phyloP scores from a whole-genome alignment of 1,284 basidiomycete species.

The Sporisorium graminicola region DNA sequence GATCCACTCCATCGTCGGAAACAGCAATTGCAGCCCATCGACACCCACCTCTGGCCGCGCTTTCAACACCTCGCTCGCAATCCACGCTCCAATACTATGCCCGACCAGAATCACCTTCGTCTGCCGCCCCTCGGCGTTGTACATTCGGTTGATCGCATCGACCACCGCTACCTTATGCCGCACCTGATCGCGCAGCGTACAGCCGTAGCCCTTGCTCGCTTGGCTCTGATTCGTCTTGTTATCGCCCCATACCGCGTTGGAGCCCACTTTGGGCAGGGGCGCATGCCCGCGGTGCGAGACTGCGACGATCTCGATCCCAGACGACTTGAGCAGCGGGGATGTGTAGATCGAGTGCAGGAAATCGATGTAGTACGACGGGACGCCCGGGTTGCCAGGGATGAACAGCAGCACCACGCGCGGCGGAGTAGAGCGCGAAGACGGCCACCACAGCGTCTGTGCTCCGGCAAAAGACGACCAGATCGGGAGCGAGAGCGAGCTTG shows the following conservation, averaged over 20 bases:
- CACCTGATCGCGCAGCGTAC: conserved; percentile 51
- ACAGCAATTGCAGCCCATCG: conserved; percentile 54
- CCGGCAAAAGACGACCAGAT: conserved; percentile 45
- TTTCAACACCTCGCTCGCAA: conserved; percentile 44
- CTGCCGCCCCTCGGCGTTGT: conserved; percentile 11
- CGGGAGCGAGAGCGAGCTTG: conserved; percentile 31
- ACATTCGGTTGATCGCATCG: conserved; percentile 32
- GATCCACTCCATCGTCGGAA: conserved; percentile 58
- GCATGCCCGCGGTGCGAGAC: conserved; percentile 59
- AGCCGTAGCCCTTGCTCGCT: conserved; percentile 34
- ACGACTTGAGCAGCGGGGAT: background rate
- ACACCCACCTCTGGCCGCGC: conserved; percentile 24
- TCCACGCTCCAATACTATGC: conserved; percentile 60
- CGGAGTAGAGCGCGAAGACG: conserved; percentile 1
- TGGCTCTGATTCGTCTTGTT: conserved; percentile 17
- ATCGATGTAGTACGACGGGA: conserved; percentile 53
- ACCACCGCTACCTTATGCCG: conserved; percentile 53
- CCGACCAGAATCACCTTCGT: conserved; percentile 53
- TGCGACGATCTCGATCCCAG: conserved; percentile 49
- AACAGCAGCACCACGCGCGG: conserved; percentile 55
- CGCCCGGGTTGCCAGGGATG: conserved; percentile 61
- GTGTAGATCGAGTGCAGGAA: conserved; percentile 50
- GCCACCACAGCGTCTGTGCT: conserved; percentile 53
- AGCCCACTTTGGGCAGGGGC: conserved; percentile 29
- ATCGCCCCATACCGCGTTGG: conserved; percentile 26